Conservation (phyloP, 768 basidiomycete genomes). For the Tulasnella sp. region DNA sequence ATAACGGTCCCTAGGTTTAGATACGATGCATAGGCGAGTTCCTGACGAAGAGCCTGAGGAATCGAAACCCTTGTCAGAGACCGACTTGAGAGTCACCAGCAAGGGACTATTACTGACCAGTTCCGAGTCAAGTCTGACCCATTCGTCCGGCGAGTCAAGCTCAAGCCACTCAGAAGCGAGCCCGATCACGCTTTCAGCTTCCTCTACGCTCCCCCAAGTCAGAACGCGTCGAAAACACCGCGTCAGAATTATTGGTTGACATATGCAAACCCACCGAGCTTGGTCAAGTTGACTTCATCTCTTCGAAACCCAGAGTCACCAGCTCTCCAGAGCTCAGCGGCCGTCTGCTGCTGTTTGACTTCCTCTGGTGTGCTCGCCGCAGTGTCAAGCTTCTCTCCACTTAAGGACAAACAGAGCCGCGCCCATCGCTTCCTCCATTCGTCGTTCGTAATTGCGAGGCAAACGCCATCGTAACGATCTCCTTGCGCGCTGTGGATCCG, state of each 20-base stretch:
- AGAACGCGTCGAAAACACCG: not conserved
- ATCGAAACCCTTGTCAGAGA: not conserved
- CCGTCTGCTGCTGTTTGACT: conserved; percentile 38
- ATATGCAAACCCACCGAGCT: conserved; percentile 45
- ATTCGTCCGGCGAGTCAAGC: conserved; percentile 83
- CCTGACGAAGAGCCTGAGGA: conserved; percentile 76
- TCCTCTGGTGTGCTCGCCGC: conserved; percentile 25
- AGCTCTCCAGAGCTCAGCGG: conserved; percentile 81
- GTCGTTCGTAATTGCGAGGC: conserved; percentile 78
- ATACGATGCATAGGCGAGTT: conserved; percentile 86
- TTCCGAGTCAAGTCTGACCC: conserved; percentile 92
- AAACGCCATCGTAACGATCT: conserved; percentile 65
- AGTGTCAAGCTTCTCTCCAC: conserved; percentile 12
- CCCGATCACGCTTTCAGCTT: conserved; percentile 57
- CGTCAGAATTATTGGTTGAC: not conserved
- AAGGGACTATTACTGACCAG: conserved; percentile 66
- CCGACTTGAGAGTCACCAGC: conserved; percentile 3
- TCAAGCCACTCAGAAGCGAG: conserved; percentile 93
- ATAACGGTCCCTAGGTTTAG: conserved; percentile 76
- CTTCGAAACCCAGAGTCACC: conserved; percentile 56
- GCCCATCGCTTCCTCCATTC: conserved; percentile 84
- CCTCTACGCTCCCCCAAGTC: too few relatives aligned
- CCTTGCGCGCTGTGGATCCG: not conserved
- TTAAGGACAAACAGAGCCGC: conserved; percentile 56
- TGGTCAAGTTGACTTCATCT: conserved; percentile 82